These are phyloP conservation scores for Hypoxylon perforatum DNA, from an alignment of 495 filamentous ascomycete species.

Conservation along the genomic window DNA sequence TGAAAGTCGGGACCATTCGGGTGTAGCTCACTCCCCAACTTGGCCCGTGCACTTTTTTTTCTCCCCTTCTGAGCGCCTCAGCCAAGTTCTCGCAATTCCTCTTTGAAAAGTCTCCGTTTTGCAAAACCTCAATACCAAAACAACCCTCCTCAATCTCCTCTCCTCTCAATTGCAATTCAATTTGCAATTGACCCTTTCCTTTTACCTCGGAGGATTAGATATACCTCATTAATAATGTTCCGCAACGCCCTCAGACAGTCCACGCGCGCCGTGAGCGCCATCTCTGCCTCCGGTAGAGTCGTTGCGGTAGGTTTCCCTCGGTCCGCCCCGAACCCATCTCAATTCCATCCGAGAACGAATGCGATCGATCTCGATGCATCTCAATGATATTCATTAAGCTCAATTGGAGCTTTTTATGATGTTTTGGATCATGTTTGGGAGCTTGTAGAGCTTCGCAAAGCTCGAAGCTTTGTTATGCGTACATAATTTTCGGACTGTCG, in stretches of 20 bases:
- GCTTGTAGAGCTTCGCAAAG: constrained; percentile 52
- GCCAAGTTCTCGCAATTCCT: constrained; percentile 33
- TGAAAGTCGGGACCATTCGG: constrained; percentile 29
- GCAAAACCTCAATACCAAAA: constrained; percentile 39
- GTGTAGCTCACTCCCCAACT: constrained; percentile 3
- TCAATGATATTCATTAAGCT: constrained; percentile 44
- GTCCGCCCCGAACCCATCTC: constrained; percentile 49
- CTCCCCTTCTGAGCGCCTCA: constrained; percentile 28
- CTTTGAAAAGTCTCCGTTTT: constrained; percentile 47
- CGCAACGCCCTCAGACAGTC: constrained; percentile 97
- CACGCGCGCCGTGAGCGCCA: constrained; percentile 89
- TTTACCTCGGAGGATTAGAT: constrained; percentile 48
- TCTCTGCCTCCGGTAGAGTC: constrained; percentile 90
- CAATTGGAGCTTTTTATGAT: constrained; percentile 58
- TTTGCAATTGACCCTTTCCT: constrained; percentile 61
- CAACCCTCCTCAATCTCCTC: constrained; percentile 56
- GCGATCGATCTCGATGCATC: constrained; percentile 50
- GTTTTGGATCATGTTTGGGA: constrained; percentile 39
- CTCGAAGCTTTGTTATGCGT: constrained; percentile 25
- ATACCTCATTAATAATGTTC: constrained; percentile 80
- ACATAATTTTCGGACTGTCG: constrained; percentile 53
- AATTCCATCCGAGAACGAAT: constrained; percentile 51
- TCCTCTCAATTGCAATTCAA: constrained; percentile 60
- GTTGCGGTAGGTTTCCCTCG: constrained; percentile 83
- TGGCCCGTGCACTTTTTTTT: constrained; percentile 43